Evolutionary conservation across 768 basidiomycete genomes (phyloP).

Genomic region (Neoboletus magnificus): DNA sequence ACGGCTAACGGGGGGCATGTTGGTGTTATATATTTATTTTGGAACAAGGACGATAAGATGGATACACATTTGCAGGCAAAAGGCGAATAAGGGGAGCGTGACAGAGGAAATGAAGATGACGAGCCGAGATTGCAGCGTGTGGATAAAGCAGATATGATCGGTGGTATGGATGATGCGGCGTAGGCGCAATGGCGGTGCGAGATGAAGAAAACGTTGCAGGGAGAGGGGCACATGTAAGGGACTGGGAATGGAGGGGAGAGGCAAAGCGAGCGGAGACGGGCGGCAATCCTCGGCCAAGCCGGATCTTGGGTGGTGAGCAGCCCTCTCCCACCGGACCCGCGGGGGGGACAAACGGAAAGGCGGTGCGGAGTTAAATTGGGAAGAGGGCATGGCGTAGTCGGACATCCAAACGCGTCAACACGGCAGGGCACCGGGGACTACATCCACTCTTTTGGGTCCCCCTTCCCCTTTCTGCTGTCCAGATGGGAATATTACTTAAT

Average conservation of each 20-base stretch:
- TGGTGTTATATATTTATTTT: background rate
- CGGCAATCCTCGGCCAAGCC: slow-evolving; percentile 24
- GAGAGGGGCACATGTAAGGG: slow-evolving; percentile 21
- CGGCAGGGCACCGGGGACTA: slow-evolving; percentile 28
- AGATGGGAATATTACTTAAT: slow-evolving; percentile 31
- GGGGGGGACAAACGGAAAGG: slow-evolving; percentile 16
- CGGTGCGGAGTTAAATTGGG: slow-evolving; percentile 22
- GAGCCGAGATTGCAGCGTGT: slow-evolving; percentile 28
- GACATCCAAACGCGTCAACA: slow-evolving; percentile 14
- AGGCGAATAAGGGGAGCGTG: slow-evolving; percentile 18
- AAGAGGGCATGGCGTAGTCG: slow-evolving; percentile 17
- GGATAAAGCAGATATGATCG: slow-evolving; percentile 19
- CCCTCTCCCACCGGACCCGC: slow-evolving; percentile 25
- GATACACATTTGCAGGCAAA: slow-evolving; percentile 10
- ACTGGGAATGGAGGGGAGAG: slow-evolving; percentile 8
- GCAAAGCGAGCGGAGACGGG: slow-evolving; percentile 9
- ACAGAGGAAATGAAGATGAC: slow-evolving; percentile 17
- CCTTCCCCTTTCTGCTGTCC: background rate
- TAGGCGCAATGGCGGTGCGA: slow-evolving; percentile 23
- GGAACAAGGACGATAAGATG: slow-evolving; percentile 17
- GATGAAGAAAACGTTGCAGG: slow-evolving; percentile 36
- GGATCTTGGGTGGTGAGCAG: slow-evolving; percentile 21
- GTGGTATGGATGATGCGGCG: slow-evolving; percentile 21
- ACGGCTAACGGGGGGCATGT: background rate
- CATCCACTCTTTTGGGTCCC: slow-evolving; percentile 10